Evolutionary conservation across 805 yeast genomes (phyloP), one percentile per base, ranked within the genome.

Genomic region (Blastobotrys robertii): DNA sequence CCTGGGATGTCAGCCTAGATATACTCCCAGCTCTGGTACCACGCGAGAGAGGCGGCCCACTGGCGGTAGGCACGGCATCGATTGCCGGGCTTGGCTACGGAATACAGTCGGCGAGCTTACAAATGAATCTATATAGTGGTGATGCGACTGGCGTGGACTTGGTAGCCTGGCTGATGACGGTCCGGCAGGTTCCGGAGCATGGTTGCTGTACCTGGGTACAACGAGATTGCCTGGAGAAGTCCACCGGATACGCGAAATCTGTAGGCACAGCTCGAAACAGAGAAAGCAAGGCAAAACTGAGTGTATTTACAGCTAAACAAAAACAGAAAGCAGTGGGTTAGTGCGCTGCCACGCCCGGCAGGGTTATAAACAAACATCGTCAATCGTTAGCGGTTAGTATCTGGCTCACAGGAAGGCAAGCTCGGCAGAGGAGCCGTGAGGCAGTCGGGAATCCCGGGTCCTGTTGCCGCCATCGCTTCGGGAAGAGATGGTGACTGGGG

Each of bases 331-430:
- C 25, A 19, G 25, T 19, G 25, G 25, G 25, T 19, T 19, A 19
- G 25, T 19, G 25, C 6, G 25, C 25, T 19, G 25, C 25, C 25
- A 19, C 25, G 25, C 25, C 25, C 25, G 25, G 25, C 25, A 19
- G 25, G 25, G 6, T 19, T 19, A 19, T 19, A 19, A 19, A 22
- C 12, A 19, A 19, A 22, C 12, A 12, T 31, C 34, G 12, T 35
- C 11, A 34, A 34, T 31, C 37, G 37, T 34, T 32, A 43, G 30
- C 36, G 29, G 33, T 35, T 35, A 25, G 25, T 22, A 14, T 8
- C 14, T 37, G 11, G 30, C 14, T 52, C 46, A 61, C 3, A 61
- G 50, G 46, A 61, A 61, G 8, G 61, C 63, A 16, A 61, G 52
- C 49, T 61, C 65, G 16, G 53, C 56, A 9, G 54, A 48, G n/a